Evolutionary conservation across 2,329 filamentous ascomycete species (phyloP).

Genomic region (Colletotrichum sp.): DNA sequence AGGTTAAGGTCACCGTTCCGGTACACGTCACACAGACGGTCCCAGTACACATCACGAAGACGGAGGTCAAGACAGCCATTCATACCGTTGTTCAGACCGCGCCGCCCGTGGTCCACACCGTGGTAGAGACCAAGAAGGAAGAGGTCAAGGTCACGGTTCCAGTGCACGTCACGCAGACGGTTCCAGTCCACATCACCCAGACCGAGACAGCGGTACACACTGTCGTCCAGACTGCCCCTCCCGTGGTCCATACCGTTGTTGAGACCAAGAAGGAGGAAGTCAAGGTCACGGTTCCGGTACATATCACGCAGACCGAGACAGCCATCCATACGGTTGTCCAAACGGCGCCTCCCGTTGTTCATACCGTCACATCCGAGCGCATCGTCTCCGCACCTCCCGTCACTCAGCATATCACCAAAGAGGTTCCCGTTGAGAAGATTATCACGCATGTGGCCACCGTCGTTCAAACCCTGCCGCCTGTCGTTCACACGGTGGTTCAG

Average conservation of each 20-base stretch:
- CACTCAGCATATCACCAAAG: neutral
- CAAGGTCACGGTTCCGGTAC: neutral
- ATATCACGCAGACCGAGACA: neutral
- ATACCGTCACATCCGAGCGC: neutral
- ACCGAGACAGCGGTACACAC: neutral
- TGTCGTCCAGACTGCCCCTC: neutral
- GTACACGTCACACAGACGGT: neutral
- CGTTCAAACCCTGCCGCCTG: neutral
- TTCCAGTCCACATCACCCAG: neutral
- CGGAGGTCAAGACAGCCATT: neutral
- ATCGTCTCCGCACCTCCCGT: neutral
- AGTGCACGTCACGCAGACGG: neutral
- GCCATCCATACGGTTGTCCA: neutral
- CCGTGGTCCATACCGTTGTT: accelerated
- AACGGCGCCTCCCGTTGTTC: neutral
- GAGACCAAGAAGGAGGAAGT: neutral
- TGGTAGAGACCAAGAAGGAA: neutral
- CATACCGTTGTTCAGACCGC: neutral
- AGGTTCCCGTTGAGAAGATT: neutral
- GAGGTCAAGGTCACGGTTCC: neutral
- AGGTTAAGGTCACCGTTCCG: neutral
- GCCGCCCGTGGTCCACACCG: neutral
- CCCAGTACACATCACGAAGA: neutral
- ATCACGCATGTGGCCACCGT: neutral
- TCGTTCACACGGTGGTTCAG: neutral